Percentiles rank a stretch among this genome's conserved stretches.
Conservation (phyloP, 345 rosid species). For the Arabidopsis thaliana region DNA sequence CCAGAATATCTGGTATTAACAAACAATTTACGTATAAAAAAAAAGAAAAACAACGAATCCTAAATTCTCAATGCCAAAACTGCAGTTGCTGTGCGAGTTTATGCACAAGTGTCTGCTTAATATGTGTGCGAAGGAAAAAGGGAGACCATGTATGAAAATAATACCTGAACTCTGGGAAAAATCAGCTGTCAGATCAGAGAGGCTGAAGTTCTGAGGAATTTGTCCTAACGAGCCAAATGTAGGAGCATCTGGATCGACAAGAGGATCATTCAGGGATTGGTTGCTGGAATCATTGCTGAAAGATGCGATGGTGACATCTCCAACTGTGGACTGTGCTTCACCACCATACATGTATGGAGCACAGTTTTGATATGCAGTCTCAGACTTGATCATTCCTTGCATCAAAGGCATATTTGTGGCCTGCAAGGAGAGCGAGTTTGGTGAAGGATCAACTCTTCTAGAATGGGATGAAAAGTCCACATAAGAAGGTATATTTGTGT, state of each 20-base stretch:
- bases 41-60: neutral
- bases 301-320: conserved; percentile 68
- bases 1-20: conserved; percentile 65
- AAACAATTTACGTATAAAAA: neutral
- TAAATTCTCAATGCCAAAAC: neutral
- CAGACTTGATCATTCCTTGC: conserved; percentile 73
- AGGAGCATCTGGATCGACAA: conserved; percentile 68
- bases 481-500: conserved; percentile 54
- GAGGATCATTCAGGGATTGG: conserved; percentile 67
- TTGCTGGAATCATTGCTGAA: conserved; percentile 77
- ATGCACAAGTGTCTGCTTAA: neutral
- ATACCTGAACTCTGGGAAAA: conserved; percentile 87
- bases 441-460: conserved; percentile 57
- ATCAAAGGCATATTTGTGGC: conserved; percentile 62
- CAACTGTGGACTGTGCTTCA: conserved; percentile 63
- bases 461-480: conserved; percentile 64
- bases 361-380: conserved; percentile 63
- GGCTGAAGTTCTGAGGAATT: conserved; percentile 83
- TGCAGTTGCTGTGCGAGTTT: neutral
- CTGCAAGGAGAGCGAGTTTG: conserved; percentile 62
- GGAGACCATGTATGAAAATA: conserved; percentile 8
- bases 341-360: conserved; percentile 66
- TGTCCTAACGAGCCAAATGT: conserved; percentile 71
- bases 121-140: neutral
- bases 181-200: conserved; percentile 82